Percentiles rank a stretch among this genome's conserved stretches.
phyloP scores from a whole-genome alignment of 805 yeast species.

The Kazachstania psychrophila region DNA sequence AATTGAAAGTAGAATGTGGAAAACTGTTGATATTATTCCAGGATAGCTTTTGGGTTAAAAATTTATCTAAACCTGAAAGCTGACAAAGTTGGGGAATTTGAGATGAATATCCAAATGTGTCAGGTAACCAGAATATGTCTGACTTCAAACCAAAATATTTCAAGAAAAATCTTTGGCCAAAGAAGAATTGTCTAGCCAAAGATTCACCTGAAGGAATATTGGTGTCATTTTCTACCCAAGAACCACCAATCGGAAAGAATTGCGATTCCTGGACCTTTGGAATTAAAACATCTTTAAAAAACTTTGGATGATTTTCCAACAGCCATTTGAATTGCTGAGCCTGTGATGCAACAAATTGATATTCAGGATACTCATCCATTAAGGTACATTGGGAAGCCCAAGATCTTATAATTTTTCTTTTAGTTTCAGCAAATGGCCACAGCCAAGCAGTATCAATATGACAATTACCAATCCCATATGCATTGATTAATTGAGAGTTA shows the following conservation, averaged over 20 bases:
- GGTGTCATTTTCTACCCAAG: slow-evolving; percentile 97
- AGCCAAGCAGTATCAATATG: slow-evolving; percentile 98
- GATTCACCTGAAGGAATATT: slow-evolving; percentile 95
- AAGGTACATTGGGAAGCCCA: slow-evolving; percentile 90
- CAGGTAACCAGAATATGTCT: slow-evolving; percentile 88
- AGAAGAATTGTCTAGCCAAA: slow-evolving; percentile 73
- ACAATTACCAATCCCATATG: slow-evolving; percentile 85
- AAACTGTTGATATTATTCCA: slow-evolving; percentile 93
- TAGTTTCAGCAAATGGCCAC: slow-evolving; percentile 98
- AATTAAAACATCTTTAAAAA: slow-evolving; percentile 49
- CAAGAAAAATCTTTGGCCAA: slow-evolving; percentile 81
- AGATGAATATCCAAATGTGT: slow-evolving; percentile 92
- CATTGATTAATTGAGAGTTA: slow-evolving; percentile 39
- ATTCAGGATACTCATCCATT: slow-evolving; percentile 84
- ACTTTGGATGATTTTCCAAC: slow-evolving; percentile 73
- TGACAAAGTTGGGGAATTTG: slow-evolving; percentile 92
- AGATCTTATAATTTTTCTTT: slow-evolving; percentile 83
- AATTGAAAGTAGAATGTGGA: slow-evolving; percentile 85
- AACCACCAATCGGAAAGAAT: slow-evolving; percentile 88
- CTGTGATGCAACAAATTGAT: slow-evolving; percentile 88
- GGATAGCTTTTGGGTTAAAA: slow-evolving; percentile 85
- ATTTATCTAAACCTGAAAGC: slow-evolving; percentile 72
- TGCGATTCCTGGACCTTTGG: slow-evolving; percentile 61
- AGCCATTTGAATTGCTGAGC: slow-evolving; percentile 96
- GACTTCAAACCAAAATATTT: slow-evolving; percentile 71